Conservation (phyloP, 2,329 filamentous ascomycete genomes). For the Botrytis squamosa region DNA sequence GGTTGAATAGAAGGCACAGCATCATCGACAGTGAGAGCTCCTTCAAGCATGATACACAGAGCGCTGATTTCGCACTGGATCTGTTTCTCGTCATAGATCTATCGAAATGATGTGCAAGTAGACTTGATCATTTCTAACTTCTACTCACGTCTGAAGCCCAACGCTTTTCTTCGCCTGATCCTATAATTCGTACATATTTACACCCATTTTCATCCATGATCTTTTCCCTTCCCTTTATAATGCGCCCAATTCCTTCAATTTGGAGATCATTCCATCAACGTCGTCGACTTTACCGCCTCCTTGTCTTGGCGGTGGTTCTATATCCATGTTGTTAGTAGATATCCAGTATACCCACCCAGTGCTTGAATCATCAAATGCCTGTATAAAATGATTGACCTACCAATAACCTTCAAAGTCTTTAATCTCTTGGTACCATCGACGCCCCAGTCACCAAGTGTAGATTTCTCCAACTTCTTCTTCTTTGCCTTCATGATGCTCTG, state of each 20-base stretch:
- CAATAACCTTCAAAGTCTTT: conserved; percentile 86
- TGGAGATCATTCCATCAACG: conserved; percentile 89
- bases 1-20: not conserved
- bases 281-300: conserved; percentile 97
- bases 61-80: too few species aligned
- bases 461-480: conserved; percentile 98
- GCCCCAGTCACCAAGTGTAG: conserved; percentile 78
- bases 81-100: conserved; percentile 1
- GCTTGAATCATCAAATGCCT: not conserved
- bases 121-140: not conserved
- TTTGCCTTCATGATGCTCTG: conserved; percentile 99
- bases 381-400: conserved; percentile 48
- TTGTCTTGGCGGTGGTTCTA: conserved; percentile 82
- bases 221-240: conserved; percentile 28
- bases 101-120: not conserved
- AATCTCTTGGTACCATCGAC: conserved; percentile 72
- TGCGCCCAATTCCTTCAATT: conserved; percentile 94
- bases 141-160: not conserved
- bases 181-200: conserved; percentile 19
- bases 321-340: conserved; percentile 20
- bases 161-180: not conserved
- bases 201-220: conserved; percentile 9
- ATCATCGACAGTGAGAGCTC: not conserved
- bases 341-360: not conserved
- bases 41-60: not conserved